Evolutionary conservation across 805 yeast genomes (phyloP).

Genomic region (Candida methanosorbosa): DNA sequence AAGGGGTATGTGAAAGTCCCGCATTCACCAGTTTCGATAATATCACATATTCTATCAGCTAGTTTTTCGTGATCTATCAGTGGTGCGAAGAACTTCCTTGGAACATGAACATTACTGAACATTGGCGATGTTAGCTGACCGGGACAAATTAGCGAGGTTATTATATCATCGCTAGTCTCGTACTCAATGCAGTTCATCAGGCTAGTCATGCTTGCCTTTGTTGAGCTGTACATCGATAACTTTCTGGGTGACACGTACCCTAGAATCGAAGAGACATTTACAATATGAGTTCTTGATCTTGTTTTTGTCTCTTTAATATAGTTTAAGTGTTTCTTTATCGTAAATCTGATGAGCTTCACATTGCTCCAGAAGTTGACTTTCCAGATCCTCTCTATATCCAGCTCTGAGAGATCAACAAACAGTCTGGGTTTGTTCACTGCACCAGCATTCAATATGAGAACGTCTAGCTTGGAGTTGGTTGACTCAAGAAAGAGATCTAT

Average conservation of each 20-base stretch:
- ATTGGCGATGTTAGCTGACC: slow-evolving; percentile 43
- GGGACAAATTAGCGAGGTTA: slow-evolving; percentile 33
- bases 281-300: slow-evolving; percentile 21
- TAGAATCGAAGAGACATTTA: slow-evolving; percentile 37
- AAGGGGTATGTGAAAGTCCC: slow-evolving; percentile 39
- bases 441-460: slow-evolving; percentile 43
- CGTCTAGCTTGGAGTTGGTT: no score
- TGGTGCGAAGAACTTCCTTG: slow-evolving; percentile 38
- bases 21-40: slow-evolving; percentile 26
- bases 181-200: slow-evolving; percentile 35
- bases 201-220: slow-evolving; percentile 37
- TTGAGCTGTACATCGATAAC: slow-evolving; percentile 38
- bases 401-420: slow-evolving; percentile 17
- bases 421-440: slow-evolving; percentile 25
- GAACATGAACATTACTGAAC: slow-evolving; percentile 38
- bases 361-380: slow-evolving; percentile 36
- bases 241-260: slow-evolving; percentile 41
- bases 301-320: slow-evolving; percentile 8
- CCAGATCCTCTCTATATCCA: slow-evolving; percentile 22
- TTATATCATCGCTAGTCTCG: no score
- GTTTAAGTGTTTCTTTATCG: slow-evolving; percentile 5
- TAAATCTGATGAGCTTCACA: slow-evolving; percentile 28
- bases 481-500: no score
- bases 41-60: slow-evolving; percentile 26
- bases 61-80: slow-evolving; percentile 29